These are phyloP conservation scores for Hypoxylon sp. DNA, from an alignment of 2,329 filamentous ascomycete species.

Conservation along the genomic window DNA sequence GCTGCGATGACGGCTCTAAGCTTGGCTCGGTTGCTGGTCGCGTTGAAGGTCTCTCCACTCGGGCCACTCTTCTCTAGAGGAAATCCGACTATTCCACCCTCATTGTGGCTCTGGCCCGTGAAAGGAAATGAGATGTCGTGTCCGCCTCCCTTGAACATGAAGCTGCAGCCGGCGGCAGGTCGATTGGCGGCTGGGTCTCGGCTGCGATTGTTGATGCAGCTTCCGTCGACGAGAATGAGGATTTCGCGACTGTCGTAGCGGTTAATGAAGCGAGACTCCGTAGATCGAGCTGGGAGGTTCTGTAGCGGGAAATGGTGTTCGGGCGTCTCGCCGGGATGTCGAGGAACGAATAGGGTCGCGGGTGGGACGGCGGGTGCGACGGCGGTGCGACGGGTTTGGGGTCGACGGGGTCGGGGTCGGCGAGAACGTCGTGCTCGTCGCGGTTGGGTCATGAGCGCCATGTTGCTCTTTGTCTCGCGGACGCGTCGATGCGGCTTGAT, in stretches of 20 bases:
- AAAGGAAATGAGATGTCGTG: slow-evolving; percentile 37
- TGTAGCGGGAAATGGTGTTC: slow-evolving; percentile 56
- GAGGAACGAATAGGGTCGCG: slow-evolving; percentile 51
- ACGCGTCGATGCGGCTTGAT: neutral
- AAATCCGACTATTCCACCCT: slow-evolving; percentile 49
- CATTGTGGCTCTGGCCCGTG: slow-evolving; percentile 16
- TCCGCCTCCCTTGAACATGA: slow-evolving; percentile 51
- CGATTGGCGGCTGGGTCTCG: slow-evolving; percentile 26
- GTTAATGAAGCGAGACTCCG: slow-evolving; percentile 55
- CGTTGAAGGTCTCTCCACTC: slow-evolving; percentile 46
- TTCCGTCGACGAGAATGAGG: slow-evolving; percentile 60
- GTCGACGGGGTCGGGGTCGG: slow-evolving; percentile 44
- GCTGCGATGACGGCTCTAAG: slow-evolving; percentile 61
- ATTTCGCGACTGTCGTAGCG: slow-evolving; percentile 56
- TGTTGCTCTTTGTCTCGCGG: slow-evolving; percentile 4
- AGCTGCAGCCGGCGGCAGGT: slow-evolving; percentile 50
- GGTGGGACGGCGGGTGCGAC: slow-evolving; percentile 8
- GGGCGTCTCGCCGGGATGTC: slow-evolving; percentile 49
- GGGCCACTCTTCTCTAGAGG: slow-evolving; percentile 59
- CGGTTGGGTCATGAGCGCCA: slow-evolving; percentile 39
- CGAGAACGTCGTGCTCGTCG: slow-evolving; percentile 30
- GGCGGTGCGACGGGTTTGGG: slow-evolving; percentile 42
- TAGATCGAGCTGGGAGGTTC: slow-evolving; percentile 48
- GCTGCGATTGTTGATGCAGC: slow-evolving; percentile 59
- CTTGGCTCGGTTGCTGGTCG: slow-evolving; percentile 64